phyloP scores from a whole-genome alignment of 2,329 filamentous ascomycete genomes.

The Paraconiothyrium sp. region DNA sequence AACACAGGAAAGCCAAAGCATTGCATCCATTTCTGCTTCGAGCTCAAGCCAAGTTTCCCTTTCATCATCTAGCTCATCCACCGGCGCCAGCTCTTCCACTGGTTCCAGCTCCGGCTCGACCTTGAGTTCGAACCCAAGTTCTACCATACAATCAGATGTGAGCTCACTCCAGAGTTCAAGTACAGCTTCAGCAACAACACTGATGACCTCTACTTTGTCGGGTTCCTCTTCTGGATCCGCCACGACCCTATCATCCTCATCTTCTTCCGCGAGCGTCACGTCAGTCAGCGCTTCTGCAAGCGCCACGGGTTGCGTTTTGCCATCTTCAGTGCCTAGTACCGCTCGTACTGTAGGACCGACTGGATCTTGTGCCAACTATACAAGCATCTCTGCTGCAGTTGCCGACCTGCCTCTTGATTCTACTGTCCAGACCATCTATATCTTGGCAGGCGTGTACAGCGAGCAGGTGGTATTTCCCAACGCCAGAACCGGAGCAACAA shows the following conservation, averaged over 20 bases:
- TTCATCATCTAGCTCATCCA: neutral
- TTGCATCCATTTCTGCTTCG: neutral
- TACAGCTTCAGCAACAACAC: neutral
- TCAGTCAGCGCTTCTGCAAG: neutral
- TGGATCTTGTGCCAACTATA: conserved; percentile 4
- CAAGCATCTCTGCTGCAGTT: conserved; percentile 1
- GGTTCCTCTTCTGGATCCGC: neutral
- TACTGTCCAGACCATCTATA: neutral
- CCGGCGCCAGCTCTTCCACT: neutral
- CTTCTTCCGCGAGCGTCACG: neutral
- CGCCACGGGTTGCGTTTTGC: conserved; percentile 1
- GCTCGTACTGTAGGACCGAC: neutral
- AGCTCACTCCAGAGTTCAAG: conserved; percentile 1
- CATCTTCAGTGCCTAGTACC: neutral
- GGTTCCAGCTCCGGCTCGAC: neutral
- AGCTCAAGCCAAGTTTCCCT: neutral
- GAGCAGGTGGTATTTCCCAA: conserved; percentile 5
- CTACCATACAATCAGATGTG: neutral
- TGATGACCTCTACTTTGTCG: neutral
- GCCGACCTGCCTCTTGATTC: neutral
- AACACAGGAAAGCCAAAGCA: neutral
- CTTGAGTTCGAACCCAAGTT: neutral
- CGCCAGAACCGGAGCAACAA: conserved; percentile 1
- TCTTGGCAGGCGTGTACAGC: neutral
- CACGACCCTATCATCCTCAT: neutral